These are phyloP conservation scores for Colletotrichum euphorbiae DNA, from an alignment of 2,329 filamentous ascomycete species.

Conservation along the genomic window DNA sequence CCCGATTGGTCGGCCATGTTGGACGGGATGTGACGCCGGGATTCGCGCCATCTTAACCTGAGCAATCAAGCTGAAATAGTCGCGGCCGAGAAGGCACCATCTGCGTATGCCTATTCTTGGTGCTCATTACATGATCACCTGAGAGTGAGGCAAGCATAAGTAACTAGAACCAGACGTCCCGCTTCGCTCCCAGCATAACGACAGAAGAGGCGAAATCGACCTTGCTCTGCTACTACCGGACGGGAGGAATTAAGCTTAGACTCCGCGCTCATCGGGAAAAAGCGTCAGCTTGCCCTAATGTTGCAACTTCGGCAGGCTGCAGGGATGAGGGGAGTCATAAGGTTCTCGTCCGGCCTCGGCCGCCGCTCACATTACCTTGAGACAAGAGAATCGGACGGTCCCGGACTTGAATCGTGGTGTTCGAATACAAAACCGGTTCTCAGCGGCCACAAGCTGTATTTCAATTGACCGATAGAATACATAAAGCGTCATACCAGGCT, in stretches of 20 bases:
- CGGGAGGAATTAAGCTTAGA: neutral
- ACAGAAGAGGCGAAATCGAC: neutral
- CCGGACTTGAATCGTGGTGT: slow-evolving; percentile 3
- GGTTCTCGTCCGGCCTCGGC: slow-evolving; percentile 11
- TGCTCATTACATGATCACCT: no score
- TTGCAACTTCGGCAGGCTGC: neutral
- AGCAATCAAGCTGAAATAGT: neutral
- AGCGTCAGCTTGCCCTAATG: neutral
- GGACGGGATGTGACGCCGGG: neutral
- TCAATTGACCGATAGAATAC: neutral
- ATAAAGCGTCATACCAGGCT: neutral
- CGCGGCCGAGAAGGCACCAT: no score
- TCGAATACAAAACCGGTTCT: neutral
- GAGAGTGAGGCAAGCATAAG: no score
- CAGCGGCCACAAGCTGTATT: neutral
- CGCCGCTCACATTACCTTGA: neutral
- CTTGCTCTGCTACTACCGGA: neutral
- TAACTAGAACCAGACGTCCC: no score
- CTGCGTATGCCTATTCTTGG: no score
- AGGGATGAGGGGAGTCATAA: neutral
- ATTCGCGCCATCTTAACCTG: neutral
- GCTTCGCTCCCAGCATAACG: no score
- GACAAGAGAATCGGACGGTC: neutral
- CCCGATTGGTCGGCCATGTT: neutral
- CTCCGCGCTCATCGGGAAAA: neutral